Evolutionary conservation across 1,139 yeast species (phyloP).

Genomic region (Geotrichum bryndzae): DNA sequence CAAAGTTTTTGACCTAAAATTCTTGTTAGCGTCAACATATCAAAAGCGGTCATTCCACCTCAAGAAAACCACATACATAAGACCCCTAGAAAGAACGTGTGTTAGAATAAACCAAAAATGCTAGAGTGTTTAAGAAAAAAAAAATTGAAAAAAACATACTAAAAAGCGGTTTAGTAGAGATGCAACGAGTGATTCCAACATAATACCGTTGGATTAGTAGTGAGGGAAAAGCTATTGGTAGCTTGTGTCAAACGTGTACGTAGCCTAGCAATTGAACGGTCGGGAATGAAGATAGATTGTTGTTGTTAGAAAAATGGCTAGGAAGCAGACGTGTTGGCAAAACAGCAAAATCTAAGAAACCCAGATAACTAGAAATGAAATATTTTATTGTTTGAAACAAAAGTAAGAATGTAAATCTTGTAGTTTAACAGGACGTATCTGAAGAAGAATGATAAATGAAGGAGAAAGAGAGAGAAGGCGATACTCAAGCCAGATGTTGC

Average conservation of each 20-base stretch:
- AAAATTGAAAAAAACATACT: slow-evolving; percentile 30
- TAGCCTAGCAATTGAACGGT: neutral
- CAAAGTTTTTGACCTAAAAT: slow-evolving; percentile 86
- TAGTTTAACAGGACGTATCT: neutral
- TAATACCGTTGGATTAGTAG: slow-evolving; percentile 19
- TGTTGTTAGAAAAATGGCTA: neutral
- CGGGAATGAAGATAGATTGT: neutral
- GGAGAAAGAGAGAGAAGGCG: neutral
- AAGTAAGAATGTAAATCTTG: neutral
- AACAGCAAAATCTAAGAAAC: neutral
- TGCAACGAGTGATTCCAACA: slow-evolving; percentile 49
- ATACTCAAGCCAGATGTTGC: neutral
- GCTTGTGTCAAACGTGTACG: neutral
- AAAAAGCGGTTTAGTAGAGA: slow-evolving; percentile 44
- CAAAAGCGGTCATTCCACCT: neutral
- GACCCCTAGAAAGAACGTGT: slow-evolving; percentile 23
- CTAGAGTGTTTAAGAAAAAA: slow-evolving; percentile 19
- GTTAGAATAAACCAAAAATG: neutral
- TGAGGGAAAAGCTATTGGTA: neutral
- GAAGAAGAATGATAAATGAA: neutral
- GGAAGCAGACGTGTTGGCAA: neutral
- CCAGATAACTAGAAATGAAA: neutral
- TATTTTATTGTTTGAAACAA: neutral
- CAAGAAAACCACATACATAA: slow-evolving; percentile 22
- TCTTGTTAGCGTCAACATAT: slow-evolving; percentile 34